Evolutionary conservation across 306 rosid species (phyloP), one percentile per base, ranked within the genome.

Genomic region (Cicer arietinum): DNA sequence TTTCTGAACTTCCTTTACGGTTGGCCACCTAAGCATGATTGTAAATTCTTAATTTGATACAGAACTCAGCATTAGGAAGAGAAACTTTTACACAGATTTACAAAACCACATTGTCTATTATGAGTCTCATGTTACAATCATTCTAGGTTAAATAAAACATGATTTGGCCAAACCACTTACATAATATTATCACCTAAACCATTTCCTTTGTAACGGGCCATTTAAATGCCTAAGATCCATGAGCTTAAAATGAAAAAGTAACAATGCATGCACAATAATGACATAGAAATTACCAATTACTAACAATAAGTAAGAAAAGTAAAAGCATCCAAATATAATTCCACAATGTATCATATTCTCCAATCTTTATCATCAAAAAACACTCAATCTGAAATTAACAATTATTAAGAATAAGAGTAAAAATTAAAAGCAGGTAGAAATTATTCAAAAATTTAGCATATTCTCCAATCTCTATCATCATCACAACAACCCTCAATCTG

Each of bases 381-480:
- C 54, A 54, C 35, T 39, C 8, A 68, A 66, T 68, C 46, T 52
- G 58, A 76, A 73, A 73, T 22, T 63, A 50, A 43, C 61, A 30
- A 50, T 14, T 14, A 14, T 14, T 14, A 14, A 14, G 16, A 14
- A 14, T 50, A 50, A 50, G 17, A 5, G 56, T 8, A 50, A n/a
- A 50, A 60, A 35, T 30, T 60, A 60, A 30, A 56, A 60, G 17
- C 43, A 59, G 7, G 8, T 6, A 0, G 2, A 60, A 12, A 7
- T 35, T 14, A 13, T 37, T 43, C 70, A 39, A 65, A 65, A 45
- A 11, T 20, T n/a, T 10, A 43, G 70, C 53, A 43, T 65, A 17
- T 65, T 65, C 44, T 41, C 5, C 22, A 16, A 54, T 54, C 48
- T 37, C 66, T 37, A 61, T 52, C 43, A 59, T 52, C 43, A 59